Evolutionary conservation across 2,329 filamentous ascomycete genomes (phyloP), one percentile per base, ranked within the genome.

Genomic region (Plenodomus lindquistii): DNA sequence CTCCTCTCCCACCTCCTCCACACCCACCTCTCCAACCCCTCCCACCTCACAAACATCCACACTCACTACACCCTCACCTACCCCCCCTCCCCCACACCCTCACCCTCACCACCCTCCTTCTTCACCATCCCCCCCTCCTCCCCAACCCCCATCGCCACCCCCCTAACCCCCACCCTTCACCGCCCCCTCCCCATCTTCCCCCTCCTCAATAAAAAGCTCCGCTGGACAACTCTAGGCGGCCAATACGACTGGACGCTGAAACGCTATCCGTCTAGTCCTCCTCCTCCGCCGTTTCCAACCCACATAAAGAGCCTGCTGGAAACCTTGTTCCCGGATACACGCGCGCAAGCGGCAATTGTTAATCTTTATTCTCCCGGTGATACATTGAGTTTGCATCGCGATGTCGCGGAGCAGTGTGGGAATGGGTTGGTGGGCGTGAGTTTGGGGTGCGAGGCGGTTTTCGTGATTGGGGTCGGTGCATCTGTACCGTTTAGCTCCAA

Each of bases 191-290:
- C 83, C 2, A 77, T 88, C 44, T 77, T 82, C 40, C 85, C 86
- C 63, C 83, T 93, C 22, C 78, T 97, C 37, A 83, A 86, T 48
- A 88, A 86, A 54, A 92, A 89, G 53, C 81, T 97, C 19, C 90
- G 93, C 59, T 99, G 94, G 94, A 83, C 95, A 36, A 97, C 93
- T 0, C 82, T 99, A 2, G 94, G 94, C 41, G 93, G 91, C 0
- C 94, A 97, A 71, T 97, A 97, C 71, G 89, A 97, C 75, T 97
- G 93, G 94, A 95, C 91, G 0, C 83, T 84, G 47, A 92, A 96
- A 58, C 76, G 83, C 11, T 97, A 97, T 66, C 91, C 92, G 0
- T 70, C 77, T 9, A 79, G 81, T n/a, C 51, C 70, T 3, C 86
- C 88, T 1, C 90, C 90, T 0, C 27, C 27, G 6, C 63, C 75